Base-by-base conservation (phyloP, 306 rosid species). In the Medicago arabica region DNA sequence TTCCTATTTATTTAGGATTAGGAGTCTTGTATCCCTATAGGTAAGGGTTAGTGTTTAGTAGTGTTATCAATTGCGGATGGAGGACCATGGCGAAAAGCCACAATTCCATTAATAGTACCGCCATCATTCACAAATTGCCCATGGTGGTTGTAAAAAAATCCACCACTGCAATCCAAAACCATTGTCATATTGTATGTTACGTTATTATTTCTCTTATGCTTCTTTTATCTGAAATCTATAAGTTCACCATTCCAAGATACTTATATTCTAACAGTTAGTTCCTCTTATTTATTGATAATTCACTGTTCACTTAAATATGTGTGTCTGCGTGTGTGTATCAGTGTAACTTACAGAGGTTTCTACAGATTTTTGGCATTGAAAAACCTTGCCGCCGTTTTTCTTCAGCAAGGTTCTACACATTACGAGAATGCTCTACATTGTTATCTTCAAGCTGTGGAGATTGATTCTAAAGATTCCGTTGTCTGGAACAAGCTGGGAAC, bases 371-470 rank as follows among this genome's bases (percentile, higher is more conserved):
- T 95, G 88, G 95, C 92, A 39, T 83, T 92, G 89, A 95, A 95
- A 86, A 95, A 95, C 85, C 97, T 95, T 73, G 97, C 98, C 23
- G 72, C 86, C 17, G 98, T 92, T 81, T 95, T 84, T 86, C 96
- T 95, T 80, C 96, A 88, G 80, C 97, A 86, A 89, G 97, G 97
- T 50, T 90, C 97, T 68, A 83, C 74, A 41, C 85, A 86, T 83
- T 87, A 92, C 80, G 93, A 92, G 88, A 89, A 83, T 84, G 97
- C 97, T 58, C 70, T 92, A 36, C 89, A 53, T 64, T 90, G 98
- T 80, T 95, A 95, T 85, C 97, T 95, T 81, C 98, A 95, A 89
- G 98, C 98, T 13, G 98, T 90, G 72, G 97, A 92, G 87, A 92
- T 95, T 55, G 98, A 95, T 86, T 81, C 87, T 38, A 90, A 95